Percentiles rank a stretch among this genome's conserved stretches.
These are phyloP conservation scores for Colletotrichum viniferum DNA, from an alignment of 2,329 filamentous ascomycete genomes.

Conservation along the genomic window DNA sequence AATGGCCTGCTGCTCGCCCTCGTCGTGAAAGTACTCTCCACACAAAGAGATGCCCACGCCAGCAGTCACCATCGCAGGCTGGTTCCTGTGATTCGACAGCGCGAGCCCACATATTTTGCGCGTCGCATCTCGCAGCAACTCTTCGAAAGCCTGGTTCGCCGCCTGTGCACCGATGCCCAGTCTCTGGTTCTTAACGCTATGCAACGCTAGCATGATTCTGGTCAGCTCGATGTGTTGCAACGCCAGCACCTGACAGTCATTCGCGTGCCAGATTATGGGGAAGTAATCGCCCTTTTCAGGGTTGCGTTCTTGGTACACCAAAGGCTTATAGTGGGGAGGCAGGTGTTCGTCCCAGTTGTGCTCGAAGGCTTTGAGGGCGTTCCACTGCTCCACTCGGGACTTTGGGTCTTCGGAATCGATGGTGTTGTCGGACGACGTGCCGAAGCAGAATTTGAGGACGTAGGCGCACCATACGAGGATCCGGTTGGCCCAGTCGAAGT, in stretches of 20 bases:
- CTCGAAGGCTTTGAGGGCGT: constrained; percentile 47
- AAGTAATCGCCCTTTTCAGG: constrained; percentile 47
- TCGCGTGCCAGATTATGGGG: constrained; percentile 47
- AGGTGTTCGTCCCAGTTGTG: constrained; percentile 50
- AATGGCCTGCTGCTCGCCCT: constrained; percentile 49
- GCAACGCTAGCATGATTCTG: constrained; percentile 60
- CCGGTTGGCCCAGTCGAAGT: constrained; percentile 64
- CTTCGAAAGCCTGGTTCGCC: constrained; percentile 33
- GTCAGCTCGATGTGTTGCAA: background rate
- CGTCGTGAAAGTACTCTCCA: constrained; percentile 53
- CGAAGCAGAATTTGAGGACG: constrained; percentile 66
- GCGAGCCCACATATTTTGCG: constrained; percentile 63
- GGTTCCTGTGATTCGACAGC: constrained; percentile 56
- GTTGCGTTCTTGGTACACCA: constrained; percentile 46
- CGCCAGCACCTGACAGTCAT: background rate
- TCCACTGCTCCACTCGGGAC: constrained; percentile 39
- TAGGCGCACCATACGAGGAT: constrained; percentile 67
- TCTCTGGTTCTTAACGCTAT: constrained; percentile 47
- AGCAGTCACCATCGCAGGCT: constrained; percentile 60
- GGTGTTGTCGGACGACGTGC: constrained; percentile 19
- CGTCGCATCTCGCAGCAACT: constrained; percentile 50
- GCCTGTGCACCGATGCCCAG: constrained; percentile 44
- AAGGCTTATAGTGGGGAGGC: constrained; percentile 58
- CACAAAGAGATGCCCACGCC: constrained; percentile 55
- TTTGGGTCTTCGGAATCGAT: constrained; percentile 29